Base-by-base conservation (phyloP, 192 early-diverging fungal genomes). In the Lobosporangium transversale region DNA sequence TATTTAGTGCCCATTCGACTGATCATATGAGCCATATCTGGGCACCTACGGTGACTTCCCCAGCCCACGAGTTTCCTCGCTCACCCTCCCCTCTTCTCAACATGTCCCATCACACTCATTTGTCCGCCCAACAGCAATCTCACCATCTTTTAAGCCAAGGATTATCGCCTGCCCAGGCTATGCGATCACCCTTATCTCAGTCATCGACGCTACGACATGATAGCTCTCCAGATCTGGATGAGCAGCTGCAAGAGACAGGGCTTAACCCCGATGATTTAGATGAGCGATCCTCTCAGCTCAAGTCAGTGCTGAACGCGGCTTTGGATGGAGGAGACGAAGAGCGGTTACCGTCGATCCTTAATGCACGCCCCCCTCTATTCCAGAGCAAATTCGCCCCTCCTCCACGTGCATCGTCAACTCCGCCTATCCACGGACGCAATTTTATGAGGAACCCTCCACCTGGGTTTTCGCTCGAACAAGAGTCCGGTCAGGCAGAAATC, bases 351-450 rank as follows among this genome's bases (percentile, higher is more conserved):
- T 32, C 58, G 2, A 50, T 56, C 12, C 33, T 65, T 42, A 71
- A 21, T 27, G 55, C 61, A 21, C 64, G 73, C 17, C 78, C 80
- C 20, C 81, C 80, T 11, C 44, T 75, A 15, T 68, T 79, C 58
- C 70, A 80, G 43, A 44, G 51, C 3, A 83, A 81, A 53, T 82
- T 83, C 37, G 74, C 79, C 5, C 86, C 89, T 2, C 89, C 85
- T 1, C 81, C 83, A n/a, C 87, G 91, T 20, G 79, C 90, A 2
- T 84, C 89, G 4, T 91, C 90, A 3, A 92, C 91, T 7, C 91
- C 91, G 4, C 91, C 91, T 7, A 76, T 80, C 32, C 83, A 83
- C 40, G 68, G 64, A 45, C 81, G 76, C 21, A 83, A 69, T 70
- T 84, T 66, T 86, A 76, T 62, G 45, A 79, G 65, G 49, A 82